Base-by-base conservation (phyloP, 2,329 filamentous ascomycete species). In the Neonectria sp. region DNA sequence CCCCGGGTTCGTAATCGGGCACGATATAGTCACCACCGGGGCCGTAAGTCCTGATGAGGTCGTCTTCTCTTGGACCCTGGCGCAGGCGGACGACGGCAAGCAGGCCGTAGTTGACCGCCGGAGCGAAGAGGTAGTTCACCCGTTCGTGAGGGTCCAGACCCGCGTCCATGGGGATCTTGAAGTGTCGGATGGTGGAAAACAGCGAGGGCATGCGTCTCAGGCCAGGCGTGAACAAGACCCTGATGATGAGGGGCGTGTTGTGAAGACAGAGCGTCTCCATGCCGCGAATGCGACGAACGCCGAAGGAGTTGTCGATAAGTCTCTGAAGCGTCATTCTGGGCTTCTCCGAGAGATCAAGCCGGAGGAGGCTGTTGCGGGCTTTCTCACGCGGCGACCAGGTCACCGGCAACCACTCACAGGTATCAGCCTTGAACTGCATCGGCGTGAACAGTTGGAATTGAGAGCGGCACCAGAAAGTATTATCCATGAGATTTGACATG, bases 11-110 rank as follows among this genome's bases (percentile, higher is more conserved):
- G 24, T 46, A 46, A 4, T 21, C n/a, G n/a, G 21, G 21, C 43
- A 46, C n/a, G 24, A 46, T 46, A 8, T 25, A 46, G 15, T 21
- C 43, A 8, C 43, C 43, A 11, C 43, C n/a, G n/a, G 43, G n/a
- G 11, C n/a, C n/a, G 43, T 46, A 46, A 1, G n/a, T 46, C 21
- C 43, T 24, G 4, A 46, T 13, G 1, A 24, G 24, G 43, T 46
- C 43, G 43, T 24, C 11, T 24, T 25, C n/a, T 21, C 24, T 25
- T 13, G 37, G 37, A 6, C 37, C 37, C 15, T 6, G 6, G n/a
- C 43, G 43, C 43, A 46, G 43, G 43, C 43, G 43, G 24, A 46
- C 43, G 43, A 46, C 43, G 43, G 43, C 43, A 9, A 46, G 37
- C 15, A 40, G 37, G 15, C 37, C 37, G 37, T 40, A 40, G 17